Conservation (phyloP, 1,139 yeast genomes). For the Taphrina flavorubra region DNA sequence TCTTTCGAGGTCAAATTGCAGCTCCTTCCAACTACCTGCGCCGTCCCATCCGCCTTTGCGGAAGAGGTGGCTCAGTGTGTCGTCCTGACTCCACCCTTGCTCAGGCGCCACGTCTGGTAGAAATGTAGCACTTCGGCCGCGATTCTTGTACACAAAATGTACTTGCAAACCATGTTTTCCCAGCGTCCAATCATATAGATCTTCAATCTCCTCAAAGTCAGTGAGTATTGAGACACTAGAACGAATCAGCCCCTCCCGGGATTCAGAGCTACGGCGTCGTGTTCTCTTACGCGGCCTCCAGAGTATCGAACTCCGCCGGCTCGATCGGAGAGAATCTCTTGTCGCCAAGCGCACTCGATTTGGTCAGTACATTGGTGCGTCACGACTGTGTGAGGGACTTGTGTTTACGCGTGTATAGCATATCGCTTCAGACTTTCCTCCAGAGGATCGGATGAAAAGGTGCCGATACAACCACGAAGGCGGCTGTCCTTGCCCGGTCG, state of each 20-base stretch:
- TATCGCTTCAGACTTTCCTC: constrained; percentile 67
- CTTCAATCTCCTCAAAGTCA: constrained; percentile 61
- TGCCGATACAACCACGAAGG: constrained; percentile 92
- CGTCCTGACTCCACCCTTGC: constrained; percentile 77
- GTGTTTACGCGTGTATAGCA: constrained; percentile 61
- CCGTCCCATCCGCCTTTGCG: constrained; percentile 66
- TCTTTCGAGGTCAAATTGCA: constrained; percentile 49
- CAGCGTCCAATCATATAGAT: constrained; percentile 73
- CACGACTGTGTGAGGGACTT: too few relatives aligned
- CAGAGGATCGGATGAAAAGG: constrained; percentile 62
- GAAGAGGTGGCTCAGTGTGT: constrained; percentile 73
- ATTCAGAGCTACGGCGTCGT: background rate
- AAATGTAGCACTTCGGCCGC: constrained; percentile 69
- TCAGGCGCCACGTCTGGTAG: constrained; percentile 91
- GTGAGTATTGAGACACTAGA: constrained; percentile 66
- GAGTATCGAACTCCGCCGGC: constrained; percentile 59
- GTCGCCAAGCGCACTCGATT: constrained; percentile 67
- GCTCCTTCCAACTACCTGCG: constrained; percentile 27
- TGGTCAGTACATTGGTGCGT: background rate
- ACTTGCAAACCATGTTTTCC: constrained; percentile 84
- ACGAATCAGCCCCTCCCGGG: constrained; percentile 47
- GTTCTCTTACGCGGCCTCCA: constrained; percentile 54
- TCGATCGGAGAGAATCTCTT: constrained; percentile 74
- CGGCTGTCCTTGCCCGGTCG: constrained; percentile 41
- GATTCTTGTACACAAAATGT: constrained; percentile 53